Evolutionary conservation across 108 stramenopile species (phyloP).

Genomic region (Craspedostauros australis): DNA sequence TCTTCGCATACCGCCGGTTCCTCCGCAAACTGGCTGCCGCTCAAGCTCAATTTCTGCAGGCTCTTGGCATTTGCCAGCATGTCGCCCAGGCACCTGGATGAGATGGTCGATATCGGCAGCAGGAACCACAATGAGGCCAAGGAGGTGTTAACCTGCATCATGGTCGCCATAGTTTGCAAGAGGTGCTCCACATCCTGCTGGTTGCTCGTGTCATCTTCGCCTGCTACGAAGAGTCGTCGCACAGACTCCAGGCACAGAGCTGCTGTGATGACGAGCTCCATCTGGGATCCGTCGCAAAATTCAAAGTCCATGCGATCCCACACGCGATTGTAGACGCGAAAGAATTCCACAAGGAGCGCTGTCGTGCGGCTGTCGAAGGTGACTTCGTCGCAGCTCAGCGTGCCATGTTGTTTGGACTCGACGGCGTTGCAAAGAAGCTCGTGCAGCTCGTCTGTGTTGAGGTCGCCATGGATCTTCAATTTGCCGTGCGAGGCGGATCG

Average conservation of each 20-base stretch:
- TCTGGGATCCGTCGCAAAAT: slow-evolving; percentile 13
- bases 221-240: slow-evolving; percentile 13
- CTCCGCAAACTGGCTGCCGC: slow-evolving; percentile 10
- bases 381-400: slow-evolving; percentile 12
- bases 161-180: slow-evolving; percentile 5
- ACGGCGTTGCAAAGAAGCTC: no score
- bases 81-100: slow-evolving; percentile 1
- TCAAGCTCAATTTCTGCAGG: slow-evolving; percentile 12
- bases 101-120: slow-evolving; percentile 2
- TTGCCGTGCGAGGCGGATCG: no score
- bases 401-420: slow-evolving; percentile 9
- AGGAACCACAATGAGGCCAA: slow-evolving; percentile 17
- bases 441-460: no score
- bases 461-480: no score
- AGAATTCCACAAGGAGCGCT: slow-evolving; percentile 1
- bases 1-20: not conserved
- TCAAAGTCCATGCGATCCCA: slow-evolving; percentile 15
- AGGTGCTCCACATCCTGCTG: not conserved
- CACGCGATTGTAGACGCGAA: not conserved
- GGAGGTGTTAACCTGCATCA: slow-evolving; percentile 3
- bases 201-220: not conserved
- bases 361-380: not conserved
- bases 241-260: slow-evolving; percentile 6
- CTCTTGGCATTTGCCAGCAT: slow-evolving; percentile 1
- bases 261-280: slow-evolving; percentile 9